Conservation (phyloP, 192 early-diverging fungal species). For the Diversispora eburnea region DNA sequence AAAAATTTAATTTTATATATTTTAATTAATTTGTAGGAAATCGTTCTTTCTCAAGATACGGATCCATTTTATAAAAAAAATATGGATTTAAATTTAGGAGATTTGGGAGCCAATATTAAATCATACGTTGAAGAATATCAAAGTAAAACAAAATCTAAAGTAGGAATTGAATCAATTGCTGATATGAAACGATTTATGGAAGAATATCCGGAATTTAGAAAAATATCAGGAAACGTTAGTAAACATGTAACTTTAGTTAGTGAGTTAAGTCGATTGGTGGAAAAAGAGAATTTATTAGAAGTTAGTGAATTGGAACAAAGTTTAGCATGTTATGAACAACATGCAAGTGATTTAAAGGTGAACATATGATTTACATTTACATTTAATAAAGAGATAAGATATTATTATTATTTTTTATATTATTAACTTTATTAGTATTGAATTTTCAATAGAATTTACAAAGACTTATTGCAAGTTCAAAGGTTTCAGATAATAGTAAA, state of each 20-base stretch:
- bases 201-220: slow-evolving; percentile 96
- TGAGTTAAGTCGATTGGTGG: slow-evolving; percentile 86
- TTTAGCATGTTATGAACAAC: slow-evolving; percentile 84
- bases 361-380: slow-evolving; percentile 1
- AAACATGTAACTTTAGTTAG: slow-evolving; percentile 98
- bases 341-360: slow-evolving; percentile 80
- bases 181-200: slow-evolving; percentile 99
- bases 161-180: slow-evolving; percentile 89
- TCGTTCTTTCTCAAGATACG: slow-evolving; percentile 85
- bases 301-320: slow-evolving; percentile 94
- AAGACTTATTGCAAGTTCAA: slow-evolving; percentile 62
- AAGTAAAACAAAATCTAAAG: slow-evolving; percentile 81
- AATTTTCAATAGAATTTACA: slow-evolving; percentile 52
- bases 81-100: slow-evolving; percentile 92
- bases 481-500: slow-evolving; percentile 70
- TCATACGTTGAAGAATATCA: slow-evolving; percentile 94
- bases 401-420: slow-evolving; percentile 4
- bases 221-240: slow-evolving; percentile 93
- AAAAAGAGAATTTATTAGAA: slow-evolving; percentile 69
- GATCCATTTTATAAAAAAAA: slow-evolving; percentile 89
- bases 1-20: slow-evolving; percentile 14
- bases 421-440: neutral
- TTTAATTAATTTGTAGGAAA: slow-evolving; percentile 57
- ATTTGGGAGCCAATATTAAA: slow-evolving; percentile 91
- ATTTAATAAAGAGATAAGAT: neutral